Evolutionary conservation across 2,329 filamentous ascomycete genomes (phyloP), one percentile per base, ranked within the genome.

Genomic region (Periconia digitata): DNA sequence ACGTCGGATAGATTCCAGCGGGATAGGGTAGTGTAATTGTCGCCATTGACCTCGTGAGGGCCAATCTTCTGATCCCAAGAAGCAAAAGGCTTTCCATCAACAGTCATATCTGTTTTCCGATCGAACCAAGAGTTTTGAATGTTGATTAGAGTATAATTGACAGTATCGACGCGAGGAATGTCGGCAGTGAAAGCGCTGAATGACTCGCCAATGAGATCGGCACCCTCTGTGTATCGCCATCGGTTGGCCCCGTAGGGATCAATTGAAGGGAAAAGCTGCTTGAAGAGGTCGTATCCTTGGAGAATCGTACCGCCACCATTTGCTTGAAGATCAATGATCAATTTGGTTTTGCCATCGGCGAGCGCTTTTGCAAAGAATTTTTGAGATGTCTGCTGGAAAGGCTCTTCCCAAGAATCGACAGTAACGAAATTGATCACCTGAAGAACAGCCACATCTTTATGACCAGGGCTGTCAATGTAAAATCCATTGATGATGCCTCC

Each of bases 251-350:
- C 77, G 50, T 78, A 80, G 1, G 74, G 74, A 7, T 76, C 66
- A 3, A 76, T 63, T 6, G 73, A 63, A 0, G 81, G 81, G 67
- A 82, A 80, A 1, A 84, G 69, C 66, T 78, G 72, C 44, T 79
- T 79, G 71, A 85, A 85, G 48, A 86, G 72, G 57, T 85, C 83
- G 47, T 82, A 83, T 8, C 80, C 83, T 36, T 80, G 77, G 13
- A 83, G 64, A 43, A 85, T 78, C 18, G 75, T 77, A 38, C 84
- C 83, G 39, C 84, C 84, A 12, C 77, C 79, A 58, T 86, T 86
- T 49, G 74, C 76, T 15, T 77, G 78, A 1, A 85, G 64, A 56
- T 85, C 83, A 35, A 86, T 74, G 20, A 86, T 79, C 3, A 86
- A 74, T 60, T 81, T 83, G 10, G 75, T 82, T 68, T 83, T 85